A percentile compares a stretch with the other conserved stretches of the same genome.
These are phyloP conservation scores for Thalassiosira exigua DNA, from an alignment of 352 stramenopile species.

Conservation along the genomic window DNA sequence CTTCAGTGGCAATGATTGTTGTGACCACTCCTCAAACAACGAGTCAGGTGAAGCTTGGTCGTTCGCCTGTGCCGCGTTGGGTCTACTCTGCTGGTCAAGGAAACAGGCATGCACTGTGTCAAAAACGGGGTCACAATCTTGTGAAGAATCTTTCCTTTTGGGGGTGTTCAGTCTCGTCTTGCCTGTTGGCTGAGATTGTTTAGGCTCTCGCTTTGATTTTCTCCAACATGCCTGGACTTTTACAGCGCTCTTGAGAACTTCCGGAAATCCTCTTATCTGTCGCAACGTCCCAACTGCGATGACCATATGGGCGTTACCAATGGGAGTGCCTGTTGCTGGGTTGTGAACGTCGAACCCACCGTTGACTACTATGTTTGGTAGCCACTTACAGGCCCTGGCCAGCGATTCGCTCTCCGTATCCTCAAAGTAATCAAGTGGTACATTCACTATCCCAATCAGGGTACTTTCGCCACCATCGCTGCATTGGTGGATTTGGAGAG, in stretches of 20 bases:
- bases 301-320: constrained; percentile 43
- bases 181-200: not conserved
- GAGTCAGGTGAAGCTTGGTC: constrained; percentile 38
- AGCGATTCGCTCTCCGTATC: too few relatives aligned
- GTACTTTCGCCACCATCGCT: too few relatives aligned
- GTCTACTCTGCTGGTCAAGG: constrained; percentile 1
- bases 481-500: too few relatives aligned
- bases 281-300: constrained; percentile 34
- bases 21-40: constrained; percentile 57
- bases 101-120: constrained; percentile 26
- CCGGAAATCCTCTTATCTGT: constrained; percentile 28
- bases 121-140: constrained; percentile 23
- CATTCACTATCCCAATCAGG: too few relatives aligned
- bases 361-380: constrained; percentile 31
- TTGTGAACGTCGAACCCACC: constrained; percentile 40
- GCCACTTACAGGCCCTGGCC: constrained; percentile 16
- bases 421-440: too few relatives aligned
- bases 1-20: constrained; percentile 26
- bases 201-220: not conserved
- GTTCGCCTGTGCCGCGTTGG: not conserved
- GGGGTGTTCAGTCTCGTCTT: not conserved
- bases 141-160: not conserved
- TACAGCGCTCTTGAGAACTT: not conserved
- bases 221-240: constrained; percentile 42
- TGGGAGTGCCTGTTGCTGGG: constrained; percentile 8